Evolutionary conservation across 805 yeast genomes (phyloP), one percentile per base, ranked within the genome.

Genomic region (Ogataea degrootiae): DNA sequence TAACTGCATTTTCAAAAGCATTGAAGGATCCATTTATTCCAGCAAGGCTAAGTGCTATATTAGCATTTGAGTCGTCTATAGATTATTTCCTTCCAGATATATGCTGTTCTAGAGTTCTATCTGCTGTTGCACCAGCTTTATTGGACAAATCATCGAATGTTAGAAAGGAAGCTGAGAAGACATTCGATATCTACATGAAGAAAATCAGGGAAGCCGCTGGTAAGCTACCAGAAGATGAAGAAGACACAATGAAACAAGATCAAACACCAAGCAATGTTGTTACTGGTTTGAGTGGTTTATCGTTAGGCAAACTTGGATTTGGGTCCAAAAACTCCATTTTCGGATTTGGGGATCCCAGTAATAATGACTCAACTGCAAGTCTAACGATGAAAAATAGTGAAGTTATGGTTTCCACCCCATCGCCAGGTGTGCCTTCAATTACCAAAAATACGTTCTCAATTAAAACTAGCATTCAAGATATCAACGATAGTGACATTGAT

Each of bases 1-100:
- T 89, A 3, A 89, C 97, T 1, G 98, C 97, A 0, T 85, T 87
- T 56, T 78, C 87, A 2, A 84, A 90, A 57, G 85, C 96, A 0
- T 72, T 92, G 41, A 83, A 82, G 57, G 99, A 92, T 64, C 76
- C 91, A 0, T 82, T 80, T 58, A 74, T 82, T 2, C 89, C 86
- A 7, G 81, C 95, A 14, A 76, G 94, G 53, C 63, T 83, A 59
- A 86, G 85, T 4, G 89, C 97, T 0, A 70, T 94, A 26, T 69
- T 80, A 50, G 95, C 96, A 0, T 77, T 92, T 51, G 80, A 77
- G 38, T 71, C 74, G 14, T 76, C 86, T 15, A 69, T 83, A 22
- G 84, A 82, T 6, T 78, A 74, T 39, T 90, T 91, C 56, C 69
- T 84, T 1, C 82, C 90, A 0, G 85, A 80, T 15, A 83, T 88